Percentiles rank a stretch among this genome's conserved stretches.
Conservation (phyloP, 768 basidiomycete species). For the Mycena galopus region DNA sequence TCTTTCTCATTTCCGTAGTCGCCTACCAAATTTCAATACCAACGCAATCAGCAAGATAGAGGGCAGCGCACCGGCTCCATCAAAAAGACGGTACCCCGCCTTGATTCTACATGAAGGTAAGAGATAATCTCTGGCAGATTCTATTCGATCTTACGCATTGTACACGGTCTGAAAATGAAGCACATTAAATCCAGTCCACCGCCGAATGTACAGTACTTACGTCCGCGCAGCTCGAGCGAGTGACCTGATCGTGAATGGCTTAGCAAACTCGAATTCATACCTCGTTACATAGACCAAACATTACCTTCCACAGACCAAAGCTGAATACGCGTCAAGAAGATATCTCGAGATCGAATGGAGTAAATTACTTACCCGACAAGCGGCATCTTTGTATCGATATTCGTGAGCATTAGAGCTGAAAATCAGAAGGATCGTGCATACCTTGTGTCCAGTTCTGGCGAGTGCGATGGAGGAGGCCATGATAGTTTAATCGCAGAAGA, state of each 20-base stretch:
- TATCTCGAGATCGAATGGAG: background rate
- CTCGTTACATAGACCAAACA: too few relatives aligned
- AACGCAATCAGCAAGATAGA: background rate
- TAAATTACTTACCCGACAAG: slow-evolving; percentile 68
- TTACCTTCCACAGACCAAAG: slow-evolving; percentile 80
- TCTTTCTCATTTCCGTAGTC: slow-evolving; percentile 84
- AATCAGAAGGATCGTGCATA: slow-evolving; percentile 37
- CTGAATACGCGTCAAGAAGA: slow-evolving; percentile 47
- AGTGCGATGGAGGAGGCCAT: slow-evolving; percentile 68
- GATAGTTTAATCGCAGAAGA: slow-evolving; percentile 36
- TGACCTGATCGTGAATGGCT: slow-evolving; percentile 63
- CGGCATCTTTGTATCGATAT: slow-evolving; percentile 66
- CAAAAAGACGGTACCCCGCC: slow-evolving; percentile 87
- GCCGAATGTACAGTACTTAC: slow-evolving; percentile 49
- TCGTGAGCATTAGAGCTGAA: background rate
- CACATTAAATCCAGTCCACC: background rate
- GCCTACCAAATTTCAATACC: background rate
- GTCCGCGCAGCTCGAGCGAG: slow-evolving; percentile 70
- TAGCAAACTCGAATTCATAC: background rate
- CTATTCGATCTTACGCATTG: slow-evolving; percentile 58
- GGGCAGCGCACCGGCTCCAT: slow-evolving; percentile 84
- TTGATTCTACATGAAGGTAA: slow-evolving; percentile 63
- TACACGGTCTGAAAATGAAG: slow-evolving; percentile 73
- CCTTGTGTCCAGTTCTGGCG: slow-evolving; percentile 74
- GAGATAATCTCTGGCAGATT: background rate